A percentile compares a stretch with the other conserved stretches of the same genome.
phyloP scores from a whole-genome alignment of 805 yeast genomes.

The Kurtzmaniella cleridarum region DNA sequence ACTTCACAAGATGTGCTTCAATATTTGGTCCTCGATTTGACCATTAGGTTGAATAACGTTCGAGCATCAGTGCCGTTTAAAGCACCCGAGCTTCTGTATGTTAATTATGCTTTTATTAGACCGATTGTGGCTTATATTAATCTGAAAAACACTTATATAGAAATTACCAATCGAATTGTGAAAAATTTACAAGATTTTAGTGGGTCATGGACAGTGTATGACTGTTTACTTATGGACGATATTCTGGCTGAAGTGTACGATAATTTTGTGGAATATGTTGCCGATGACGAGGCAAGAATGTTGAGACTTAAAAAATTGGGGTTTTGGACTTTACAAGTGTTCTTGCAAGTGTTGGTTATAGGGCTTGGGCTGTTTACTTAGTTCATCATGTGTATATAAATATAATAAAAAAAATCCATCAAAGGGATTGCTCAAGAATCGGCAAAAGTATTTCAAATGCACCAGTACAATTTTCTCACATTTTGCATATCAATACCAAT shows the following conservation, averaged over 20 bases:
- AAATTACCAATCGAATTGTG: slow-evolving; percentile 74
- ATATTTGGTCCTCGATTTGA: slow-evolving; percentile 72
- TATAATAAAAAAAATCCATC: background rate
- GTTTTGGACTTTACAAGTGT: slow-evolving; percentile 84
- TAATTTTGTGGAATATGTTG: slow-evolving; percentile 82
- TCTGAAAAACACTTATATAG: slow-evolving; percentile 83
- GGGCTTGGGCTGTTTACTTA: slow-evolving; percentile 59
- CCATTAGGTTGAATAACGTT: slow-evolving; percentile 76
- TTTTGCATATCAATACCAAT: slow-evolving; percentile 43
- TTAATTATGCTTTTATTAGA: slow-evolving; percentile 84
- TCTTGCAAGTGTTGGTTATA: slow-evolving; percentile 77
- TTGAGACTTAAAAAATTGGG: slow-evolving; percentile 78
- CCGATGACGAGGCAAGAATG: slow-evolving; percentile 75
- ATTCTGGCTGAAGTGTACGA: slow-evolving; percentile 84
- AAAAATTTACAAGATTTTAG: slow-evolving; percentile 80
- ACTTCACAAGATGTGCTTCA: slow-evolving; percentile 34
- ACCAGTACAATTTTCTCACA: slow-evolving; percentile 22
- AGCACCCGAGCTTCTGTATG: slow-evolving; percentile 81
- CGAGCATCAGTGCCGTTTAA: slow-evolving; percentile 86
- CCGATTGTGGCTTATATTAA: slow-evolving; percentile 96
- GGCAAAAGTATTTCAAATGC: background rate
- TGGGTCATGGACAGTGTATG: slow-evolving; percentile 96
- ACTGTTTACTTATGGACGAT: slow-evolving; percentile 86
- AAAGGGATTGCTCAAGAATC: background rate
- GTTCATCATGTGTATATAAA: background rate